Evolutionary conservation across 176 grass and related monocot genomes (phyloP).

Genomic region (Typha latifolia): DNA sequence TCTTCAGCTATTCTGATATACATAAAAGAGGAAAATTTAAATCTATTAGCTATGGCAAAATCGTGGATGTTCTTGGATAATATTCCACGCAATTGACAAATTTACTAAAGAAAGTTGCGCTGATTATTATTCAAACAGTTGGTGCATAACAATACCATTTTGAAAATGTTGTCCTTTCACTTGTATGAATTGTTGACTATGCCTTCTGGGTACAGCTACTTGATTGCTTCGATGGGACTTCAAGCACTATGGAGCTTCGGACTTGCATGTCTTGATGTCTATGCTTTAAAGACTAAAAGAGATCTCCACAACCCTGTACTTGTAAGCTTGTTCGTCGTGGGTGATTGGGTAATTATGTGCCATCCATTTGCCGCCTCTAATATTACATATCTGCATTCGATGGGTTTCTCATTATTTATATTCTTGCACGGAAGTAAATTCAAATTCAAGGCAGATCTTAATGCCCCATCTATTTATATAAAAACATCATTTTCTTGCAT

Average conservation of each 20-base stretch:
- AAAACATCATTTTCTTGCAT: too few species aligned
- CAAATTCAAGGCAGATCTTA: too few species aligned
- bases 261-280: slow-evolving; percentile 76
- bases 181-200: slow-evolving; percentile 8
- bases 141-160: neutral
- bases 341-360: slow-evolving; percentile 80
- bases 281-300: slow-evolving; percentile 47
- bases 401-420: neutral
- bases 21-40: too few species aligned
- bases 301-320: slow-evolving; percentile 67
- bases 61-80: too few species aligned
- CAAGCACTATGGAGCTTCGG: slow-evolving; percentile 85
- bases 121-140: neutral
- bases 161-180: neutral
- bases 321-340: slow-evolving; percentile 81
- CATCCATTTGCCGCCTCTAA: neutral
- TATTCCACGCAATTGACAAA: too few species aligned
- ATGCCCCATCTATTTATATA: too few species aligned
- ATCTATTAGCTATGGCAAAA: too few species aligned
- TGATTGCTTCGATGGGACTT: slow-evolving; percentile 88
- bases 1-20: too few species aligned
- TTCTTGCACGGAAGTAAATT: too few species aligned
- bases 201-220: slow-evolving; percentile 48
- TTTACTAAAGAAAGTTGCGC: neutral
- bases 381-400: neutral